Evolutionary conservation across 179 eudicot species (phyloP).

Genomic region (Sideroxylon spinosum): DNA sequence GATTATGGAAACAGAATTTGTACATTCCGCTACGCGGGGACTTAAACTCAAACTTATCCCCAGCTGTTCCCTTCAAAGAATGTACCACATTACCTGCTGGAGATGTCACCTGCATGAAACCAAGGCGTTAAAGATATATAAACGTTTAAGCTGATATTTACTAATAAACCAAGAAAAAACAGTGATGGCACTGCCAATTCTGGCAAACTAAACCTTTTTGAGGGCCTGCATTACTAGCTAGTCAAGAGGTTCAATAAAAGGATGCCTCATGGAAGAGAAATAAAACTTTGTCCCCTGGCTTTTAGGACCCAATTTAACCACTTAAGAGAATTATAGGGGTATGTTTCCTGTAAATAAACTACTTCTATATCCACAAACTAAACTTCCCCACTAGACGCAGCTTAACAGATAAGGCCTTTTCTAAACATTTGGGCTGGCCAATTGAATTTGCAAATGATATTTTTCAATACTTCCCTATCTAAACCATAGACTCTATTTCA

Average conservation of each 20-base stretch:
- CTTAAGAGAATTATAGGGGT: neutral
- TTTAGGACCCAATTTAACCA: neutral
- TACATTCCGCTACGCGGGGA: constrained; percentile 91
- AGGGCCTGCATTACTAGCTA: neutral
- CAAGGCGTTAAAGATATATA: neutral
- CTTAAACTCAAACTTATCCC: constrained; percentile 84
- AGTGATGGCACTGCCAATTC: neutral
- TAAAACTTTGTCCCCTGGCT: neutral
- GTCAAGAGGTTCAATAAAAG: neutral
- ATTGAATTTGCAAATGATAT: neutral
- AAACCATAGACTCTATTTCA: neutral
- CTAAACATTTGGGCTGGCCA: neutral
- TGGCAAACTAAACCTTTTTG: neutral
- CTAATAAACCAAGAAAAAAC: neutral
- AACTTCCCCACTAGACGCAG: neutral
- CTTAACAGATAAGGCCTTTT: neutral
- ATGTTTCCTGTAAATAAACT: neutral
- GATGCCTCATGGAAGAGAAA: neutral
- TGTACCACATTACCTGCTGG: constrained; percentile 62
- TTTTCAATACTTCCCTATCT: neutral
- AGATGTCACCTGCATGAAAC: constrained; percentile 62
- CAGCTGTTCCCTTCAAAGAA: constrained; percentile 73
- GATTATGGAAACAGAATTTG: constrained; percentile 87
- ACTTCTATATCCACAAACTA: neutral
- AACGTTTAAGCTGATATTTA: neutral